Percentiles rank a stretch among this genome's conserved stretches.
Evolutionary conservation across 2,329 filamentous ascomycete genomes (phyloP).

Genomic region (Alternaria sp.): DNA sequence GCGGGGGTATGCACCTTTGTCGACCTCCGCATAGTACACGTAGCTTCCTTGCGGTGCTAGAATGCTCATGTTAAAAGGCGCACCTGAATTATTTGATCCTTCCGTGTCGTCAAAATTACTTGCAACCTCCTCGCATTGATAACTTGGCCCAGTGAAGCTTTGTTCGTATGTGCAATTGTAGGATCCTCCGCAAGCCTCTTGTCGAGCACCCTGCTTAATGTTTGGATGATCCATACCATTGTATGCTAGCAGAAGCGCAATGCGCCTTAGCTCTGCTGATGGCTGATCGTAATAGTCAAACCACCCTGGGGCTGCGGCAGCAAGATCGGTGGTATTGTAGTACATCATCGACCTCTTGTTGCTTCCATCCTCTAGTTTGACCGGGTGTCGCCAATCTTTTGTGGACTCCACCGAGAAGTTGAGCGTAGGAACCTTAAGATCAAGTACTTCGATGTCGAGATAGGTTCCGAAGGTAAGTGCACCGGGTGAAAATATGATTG

Average conservation of each 20-base stretch:
- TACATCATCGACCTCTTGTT: conserved; percentile 42
- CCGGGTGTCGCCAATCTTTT: conserved; percentile 43
- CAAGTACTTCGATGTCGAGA: conserved; percentile 23
- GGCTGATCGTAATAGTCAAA: conserved; percentile 51
- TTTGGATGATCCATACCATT: conserved; percentile 40
- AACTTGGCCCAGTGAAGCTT: conserved; percentile 41
- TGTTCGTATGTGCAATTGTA: conserved; percentile 48
- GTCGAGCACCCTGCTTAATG: conserved; percentile 40
- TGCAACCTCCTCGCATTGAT: conserved; percentile 43
- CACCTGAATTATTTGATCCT: conserved; percentile 31
- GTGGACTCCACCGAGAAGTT: conserved; percentile 45
- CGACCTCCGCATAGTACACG: conserved; percentile 42
- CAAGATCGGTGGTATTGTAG: conserved; percentile 46
- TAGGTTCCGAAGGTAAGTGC: conserved; percentile 49
- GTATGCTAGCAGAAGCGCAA: conserved; percentile 43
- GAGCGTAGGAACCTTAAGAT: conserved; percentile 33
- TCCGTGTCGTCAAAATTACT: conserved; percentile 27
- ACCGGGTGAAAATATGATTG: conserved; percentile 50
- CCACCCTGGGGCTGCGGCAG: conserved; percentile 26
- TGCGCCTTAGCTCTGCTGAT: conserved; percentile 36
- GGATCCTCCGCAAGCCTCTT: conserved; percentile 46
- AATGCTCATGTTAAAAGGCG: conserved; percentile 45
- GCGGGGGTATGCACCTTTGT: conserved; percentile 37
- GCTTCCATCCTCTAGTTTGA: conserved; percentile 30
- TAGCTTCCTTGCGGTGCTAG: conserved; percentile 40